Conservation (phyloP, 2,329 filamentous ascomycete genomes). For the Colletotrichum sp. region DNA sequence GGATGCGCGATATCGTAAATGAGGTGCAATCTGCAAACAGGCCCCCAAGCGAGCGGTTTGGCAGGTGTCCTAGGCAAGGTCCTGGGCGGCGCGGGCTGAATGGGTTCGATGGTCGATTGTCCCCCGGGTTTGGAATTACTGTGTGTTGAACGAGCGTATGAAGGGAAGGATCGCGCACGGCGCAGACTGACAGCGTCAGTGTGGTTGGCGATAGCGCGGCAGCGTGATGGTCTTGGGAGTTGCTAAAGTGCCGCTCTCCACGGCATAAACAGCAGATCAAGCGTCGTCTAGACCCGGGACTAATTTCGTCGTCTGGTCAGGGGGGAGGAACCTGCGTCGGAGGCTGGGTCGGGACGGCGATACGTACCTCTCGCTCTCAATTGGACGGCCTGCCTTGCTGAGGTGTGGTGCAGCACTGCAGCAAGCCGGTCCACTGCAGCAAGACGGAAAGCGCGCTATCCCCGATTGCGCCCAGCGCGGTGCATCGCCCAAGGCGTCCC, state of each 20-base stretch:
- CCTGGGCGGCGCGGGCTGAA: neutral
- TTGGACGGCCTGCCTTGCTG: neutral
- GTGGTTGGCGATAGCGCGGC: conserved; percentile 15
- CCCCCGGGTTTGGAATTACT: neutral
- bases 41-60: neutral
- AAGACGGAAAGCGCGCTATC: neutral
- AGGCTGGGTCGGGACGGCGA: neutral
- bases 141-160: conserved; percentile 14
- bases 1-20: conserved; percentile 3
- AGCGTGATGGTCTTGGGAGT: conserved; percentile 2
- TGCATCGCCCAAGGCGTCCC: neutral
- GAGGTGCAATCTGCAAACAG: neutral
- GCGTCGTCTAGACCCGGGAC: conserved; percentile 7
- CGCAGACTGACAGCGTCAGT: conserved; percentile 22
- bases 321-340: neutral
- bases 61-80: conserved; percentile 5
- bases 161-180: conserved; percentile 20
- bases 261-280: conserved; percentile 18
- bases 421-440: neutral
- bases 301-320: conserved; percentile 22
- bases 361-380: neutral
- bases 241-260: neutral
- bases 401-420: neutral
- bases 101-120: neutral
- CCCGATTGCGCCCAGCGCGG: neutral